phyloP scores from a whole-genome alignment of 2,329 filamentous ascomycete genomes.

The Parascedosporium putredinis region DNA sequence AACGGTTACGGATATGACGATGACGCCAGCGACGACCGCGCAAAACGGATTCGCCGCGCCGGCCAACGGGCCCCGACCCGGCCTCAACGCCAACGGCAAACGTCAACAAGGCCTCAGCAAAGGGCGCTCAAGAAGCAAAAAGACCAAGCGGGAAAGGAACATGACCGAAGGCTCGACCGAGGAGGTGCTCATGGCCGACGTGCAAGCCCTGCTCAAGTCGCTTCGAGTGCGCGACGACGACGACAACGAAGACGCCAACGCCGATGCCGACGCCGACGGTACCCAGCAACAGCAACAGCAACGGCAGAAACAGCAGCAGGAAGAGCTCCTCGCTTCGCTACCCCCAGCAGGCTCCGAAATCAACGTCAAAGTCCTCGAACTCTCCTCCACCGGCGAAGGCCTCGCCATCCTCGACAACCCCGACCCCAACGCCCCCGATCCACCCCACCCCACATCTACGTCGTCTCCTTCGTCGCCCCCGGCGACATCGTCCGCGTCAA shows the following conservation, averaged over 20 bases:
- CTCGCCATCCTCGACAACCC: conserved; percentile 54
- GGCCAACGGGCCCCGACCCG: background rate
- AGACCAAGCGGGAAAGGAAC: conserved; percentile 47
- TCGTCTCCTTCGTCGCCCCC: conserved; percentile 79
- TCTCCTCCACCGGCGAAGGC: conserved; percentile 89
- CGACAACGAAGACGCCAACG: conserved; percentile 12
- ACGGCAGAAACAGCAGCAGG: too few relatives aligned
- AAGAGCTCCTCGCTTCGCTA: conserved; percentile 26
- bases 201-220: conserved; percentile 38
- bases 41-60: background rate
- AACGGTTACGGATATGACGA: background rate
- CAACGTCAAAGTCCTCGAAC: conserved; percentile 66
- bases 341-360: conserved; percentile 64
- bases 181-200: conserved; percentile 55
- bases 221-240: conserved; percentile 18
- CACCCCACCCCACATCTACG: conserved; percentile 56
- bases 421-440: conserved; percentile 1
- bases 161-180: conserved; percentile 54
- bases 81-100: background rate
- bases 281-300: too few relatives aligned
- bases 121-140: conserved; percentile 23
- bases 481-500: conserved; percentile 74
- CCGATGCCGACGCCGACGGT: too few relatives aligned
- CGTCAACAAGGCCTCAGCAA: background rate
- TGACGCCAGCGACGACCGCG: background rate